Evolutionary conservation across 208 protist genomes (phyloP), one percentile per base, ranked within the genome.

Genomic region (Lotmaria passim): DNA sequence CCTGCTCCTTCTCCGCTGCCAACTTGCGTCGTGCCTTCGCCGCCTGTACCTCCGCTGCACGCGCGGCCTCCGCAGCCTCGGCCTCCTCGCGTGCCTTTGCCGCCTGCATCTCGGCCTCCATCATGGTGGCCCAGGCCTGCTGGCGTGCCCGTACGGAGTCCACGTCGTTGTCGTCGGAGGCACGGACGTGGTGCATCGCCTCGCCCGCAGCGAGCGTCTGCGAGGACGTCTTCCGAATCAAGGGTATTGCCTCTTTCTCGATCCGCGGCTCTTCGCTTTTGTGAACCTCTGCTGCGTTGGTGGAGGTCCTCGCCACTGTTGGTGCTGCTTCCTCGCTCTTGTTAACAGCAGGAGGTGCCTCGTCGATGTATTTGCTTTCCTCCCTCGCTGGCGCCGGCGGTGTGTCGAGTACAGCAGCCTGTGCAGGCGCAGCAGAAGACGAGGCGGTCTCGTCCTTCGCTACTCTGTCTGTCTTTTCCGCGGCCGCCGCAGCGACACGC

Each of bases 71-170:
- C 39, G 75, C 75, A 7, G 73, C 78, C 68, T 79, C 73, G 2
- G 43, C 63, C 62, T 83, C 62, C 76, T 84, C 59, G 17, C 70
- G 68, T 62, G 82, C 73, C 23, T 65, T 64, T 11, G 53, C 66
- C 4, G 62, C 71, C 19, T 47, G 17, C 78, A 71, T 86, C 73
- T 90, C 80, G 30, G 74, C 71, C 43, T 83, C 69, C 46, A 93
- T 65, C 58, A 81, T 82, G 23, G 44, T 46, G 31, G 62, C 71
- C 89, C 91, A 96, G 15, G 81, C 80, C 30, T 89, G 72, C 79
- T 96, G 91, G 21, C 85, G 79, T 3, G 75, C 70, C 3, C 53
- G 79, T 59, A 93, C 72, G 5, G 60, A 59, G 17, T 62, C 61
- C 24, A 82, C 46, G 23, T 60, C 71, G 7, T 66, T 48, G 12